phyloP scores from a whole-genome alignment of 1,139 yeast species.

The Geotrichum australiense region DNA sequence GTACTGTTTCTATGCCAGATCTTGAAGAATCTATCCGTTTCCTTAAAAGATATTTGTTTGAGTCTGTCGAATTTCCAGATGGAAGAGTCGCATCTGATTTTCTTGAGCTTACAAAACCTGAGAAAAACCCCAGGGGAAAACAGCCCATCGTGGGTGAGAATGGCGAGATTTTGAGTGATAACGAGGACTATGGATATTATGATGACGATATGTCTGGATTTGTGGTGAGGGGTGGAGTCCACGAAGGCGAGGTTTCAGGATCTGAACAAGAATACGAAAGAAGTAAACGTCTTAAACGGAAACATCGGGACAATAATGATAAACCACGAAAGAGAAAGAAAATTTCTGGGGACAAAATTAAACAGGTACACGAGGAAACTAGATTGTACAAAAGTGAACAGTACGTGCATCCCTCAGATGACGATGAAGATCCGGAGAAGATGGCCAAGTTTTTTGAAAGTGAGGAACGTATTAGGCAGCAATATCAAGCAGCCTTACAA shows the following conservation, averaged over 20 bases:
- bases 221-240: constrained; percentile 23
- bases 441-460: constrained; percentile 50
- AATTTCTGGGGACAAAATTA: constrained; percentile 10
- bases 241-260: constrained; percentile 11
- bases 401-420: constrained; percentile 57
- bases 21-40: constrained; percentile 26
- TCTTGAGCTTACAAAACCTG: constrained; percentile 20
- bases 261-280: constrained; percentile 17
- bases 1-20: constrained; percentile 21
- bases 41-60: constrained; percentile 32
- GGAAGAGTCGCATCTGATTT: constrained; percentile 38
- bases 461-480: constrained; percentile 48
- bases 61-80: constrained; percentile 39
- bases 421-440: constrained; percentile 56
- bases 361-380: constrained; percentile 17
- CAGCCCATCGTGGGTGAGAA: constrained; percentile 18
- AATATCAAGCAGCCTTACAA: constrained; percentile 24
- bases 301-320: constrained; percentile 8
- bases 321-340: constrained; percentile 6
- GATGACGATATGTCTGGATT: constrained; percentile 21
- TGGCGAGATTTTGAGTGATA: constrained; percentile 15
- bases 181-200: constrained; percentile 13
- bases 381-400: constrained; percentile 31
- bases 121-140: constrained; percentile 4
- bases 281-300: constrained; percentile 14